phyloP scores from a whole-genome alignment of 768 basidiomycete species.

The Tephrocybe sp. region DNA sequence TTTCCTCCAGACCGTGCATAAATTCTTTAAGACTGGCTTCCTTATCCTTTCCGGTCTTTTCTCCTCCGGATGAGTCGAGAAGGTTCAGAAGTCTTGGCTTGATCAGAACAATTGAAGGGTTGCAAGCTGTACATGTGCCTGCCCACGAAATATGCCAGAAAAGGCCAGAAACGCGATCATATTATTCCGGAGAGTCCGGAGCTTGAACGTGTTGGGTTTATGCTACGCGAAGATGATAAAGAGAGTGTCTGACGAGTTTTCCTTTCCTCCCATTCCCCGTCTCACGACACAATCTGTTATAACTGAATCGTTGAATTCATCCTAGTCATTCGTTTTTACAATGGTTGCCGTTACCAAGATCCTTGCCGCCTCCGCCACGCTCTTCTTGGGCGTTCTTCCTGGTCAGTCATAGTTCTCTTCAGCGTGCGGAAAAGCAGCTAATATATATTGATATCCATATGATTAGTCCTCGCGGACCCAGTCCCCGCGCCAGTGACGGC shows the following conservation, averaged over 20 bases:
- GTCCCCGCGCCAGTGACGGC: neutral
- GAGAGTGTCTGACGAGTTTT: neutral
- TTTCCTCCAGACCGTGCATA: too few relatives aligned
- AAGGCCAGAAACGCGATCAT: too few relatives aligned
- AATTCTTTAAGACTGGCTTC: too few relatives aligned
- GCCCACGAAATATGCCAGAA: too few relatives aligned
- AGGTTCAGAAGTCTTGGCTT: conserved; percentile 29
- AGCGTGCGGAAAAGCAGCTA: neutral
- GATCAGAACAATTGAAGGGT: conserved; percentile 34
- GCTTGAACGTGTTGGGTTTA: too few relatives aligned
- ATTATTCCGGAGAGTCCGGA: too few relatives aligned
- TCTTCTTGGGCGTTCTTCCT: neutral
- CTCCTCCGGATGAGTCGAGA: too few relatives aligned
- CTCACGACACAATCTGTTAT: neutral
- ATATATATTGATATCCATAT: neutral
- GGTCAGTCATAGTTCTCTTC: neutral
- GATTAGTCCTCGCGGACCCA: neutral
- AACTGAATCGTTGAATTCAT: neutral
- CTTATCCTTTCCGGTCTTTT: too few relatives aligned
- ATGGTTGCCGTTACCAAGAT: neutral
- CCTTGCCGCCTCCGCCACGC: neutral
- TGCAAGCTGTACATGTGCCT: too few relatives aligned
- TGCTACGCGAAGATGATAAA: neutral
- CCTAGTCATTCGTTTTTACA: neutral
- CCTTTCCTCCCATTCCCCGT: too few relatives aligned